A percentile compares a stretch with the other conserved stretches of the same genome.
phyloP scores from a whole-genome alignment of 768 basidiomycete species.

The Kwoniella shandongensis region DNA sequence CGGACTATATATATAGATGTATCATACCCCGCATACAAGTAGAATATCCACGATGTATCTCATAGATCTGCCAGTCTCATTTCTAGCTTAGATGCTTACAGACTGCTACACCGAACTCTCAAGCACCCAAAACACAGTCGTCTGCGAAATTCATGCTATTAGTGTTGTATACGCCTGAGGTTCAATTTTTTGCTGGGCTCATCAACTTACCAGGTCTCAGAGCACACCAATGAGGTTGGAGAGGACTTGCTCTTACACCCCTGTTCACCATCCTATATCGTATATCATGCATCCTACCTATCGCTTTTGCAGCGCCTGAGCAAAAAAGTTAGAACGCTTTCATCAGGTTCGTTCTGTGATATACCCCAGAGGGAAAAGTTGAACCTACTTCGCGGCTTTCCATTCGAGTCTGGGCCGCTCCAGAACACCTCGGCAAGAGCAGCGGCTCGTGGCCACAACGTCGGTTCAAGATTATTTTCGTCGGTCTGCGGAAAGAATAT shows the following conservation, averaged over 20 bases:
- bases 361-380: neutral
- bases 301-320: neutral
- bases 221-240: conserved; percentile 74
- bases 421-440: conserved; percentile 75
- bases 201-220: conserved; percentile 61
- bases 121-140: too few relatives aligned
- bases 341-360: neutral
- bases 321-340: neutral
- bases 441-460: conserved; percentile 71
- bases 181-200: too few relatives aligned
- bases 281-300: conserved; percentile 63
- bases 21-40: too few relatives aligned
- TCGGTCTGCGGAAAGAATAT: conserved; percentile 60
- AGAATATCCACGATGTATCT: too few relatives aligned
- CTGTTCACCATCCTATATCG: conserved; percentile 62
- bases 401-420: conserved; percentile 57
- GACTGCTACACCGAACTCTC: too few relatives aligned
- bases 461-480: conserved; percentile 67
- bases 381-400: conserved; percentile 29
- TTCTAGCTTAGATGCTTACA: too few relatives aligned
- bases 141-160: too few relatives aligned
- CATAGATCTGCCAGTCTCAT: too few relatives aligned
- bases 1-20: too few relatives aligned
- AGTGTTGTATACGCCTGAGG: too few relatives aligned
- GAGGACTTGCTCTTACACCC: conserved; percentile 62